These are phyloP conservation scores for Monotropa hypopitys DNA, from an alignment of 179 eudicot genomes.

Conservation along the genomic window DNA sequence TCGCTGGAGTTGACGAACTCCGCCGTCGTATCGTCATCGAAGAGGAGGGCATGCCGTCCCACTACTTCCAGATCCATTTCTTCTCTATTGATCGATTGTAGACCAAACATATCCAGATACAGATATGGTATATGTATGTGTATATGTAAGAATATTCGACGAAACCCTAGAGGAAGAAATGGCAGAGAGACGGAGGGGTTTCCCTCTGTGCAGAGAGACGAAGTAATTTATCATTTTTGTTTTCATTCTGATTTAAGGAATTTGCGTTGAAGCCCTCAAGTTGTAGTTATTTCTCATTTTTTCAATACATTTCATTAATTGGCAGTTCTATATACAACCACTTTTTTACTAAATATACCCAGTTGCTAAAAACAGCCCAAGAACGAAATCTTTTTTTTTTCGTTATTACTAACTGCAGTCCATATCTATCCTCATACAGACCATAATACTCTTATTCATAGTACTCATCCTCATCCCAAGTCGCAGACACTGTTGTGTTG, in stretches of 20 bases:
- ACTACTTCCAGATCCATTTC: slow-evolving; percentile 46
- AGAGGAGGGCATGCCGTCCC: slow-evolving; percentile 75
- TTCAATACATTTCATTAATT: not conserved
- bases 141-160: not conserved
- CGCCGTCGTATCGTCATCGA: slow-evolving; percentile 75
- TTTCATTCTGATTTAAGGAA: not conserved
- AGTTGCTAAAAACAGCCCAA: too few species aligned
- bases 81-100: not conserved
- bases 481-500: too few species aligned
- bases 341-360: too few species aligned
- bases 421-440: too few species aligned
- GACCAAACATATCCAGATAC: not conserved
- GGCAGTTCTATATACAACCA: too few species aligned
- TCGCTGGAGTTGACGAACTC: slow-evolving; percentile 73
- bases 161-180: not conserved
- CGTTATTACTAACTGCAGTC: too few species aligned
- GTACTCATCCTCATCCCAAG: too few species aligned
- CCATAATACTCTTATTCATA: too few species aligned
- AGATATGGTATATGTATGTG: not conserved
- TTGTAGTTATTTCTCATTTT: not conserved
- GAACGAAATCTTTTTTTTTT: too few species aligned
- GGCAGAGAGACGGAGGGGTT: not conserved
- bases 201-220: not conserved
- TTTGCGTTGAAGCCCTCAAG: not conserved
- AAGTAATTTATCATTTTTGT: not conserved